These are phyloP conservation scores for Euphrasia arctica DNA, from an alignment of 305 asterid genomes.

Conservation along the genomic window DNA sequence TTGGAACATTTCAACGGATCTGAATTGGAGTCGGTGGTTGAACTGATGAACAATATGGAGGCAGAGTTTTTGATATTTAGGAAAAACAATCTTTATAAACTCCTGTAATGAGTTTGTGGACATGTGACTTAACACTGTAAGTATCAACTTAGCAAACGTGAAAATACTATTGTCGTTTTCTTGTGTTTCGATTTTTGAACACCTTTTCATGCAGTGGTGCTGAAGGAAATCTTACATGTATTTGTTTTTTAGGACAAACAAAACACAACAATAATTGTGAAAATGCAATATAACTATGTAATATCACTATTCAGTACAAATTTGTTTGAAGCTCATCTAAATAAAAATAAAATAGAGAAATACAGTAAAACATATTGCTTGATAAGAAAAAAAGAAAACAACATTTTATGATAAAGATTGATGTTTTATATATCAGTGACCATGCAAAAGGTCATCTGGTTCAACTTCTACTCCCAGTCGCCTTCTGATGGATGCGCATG, in stretches of 20 bases:
- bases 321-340: not conserved
- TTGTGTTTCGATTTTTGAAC: not conserved
- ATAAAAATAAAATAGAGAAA: not conserved
- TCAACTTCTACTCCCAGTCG: conserved; percentile 49
- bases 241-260: not conserved
- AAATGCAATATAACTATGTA: not conserved
- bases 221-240: no score
- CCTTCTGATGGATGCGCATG: conserved; percentile 47
- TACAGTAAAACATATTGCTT: not conserved
- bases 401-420: not conserved
- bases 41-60: conserved; percentile 57
- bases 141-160: conserved; percentile 16
- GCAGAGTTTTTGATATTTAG: conserved; percentile 68
- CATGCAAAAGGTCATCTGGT: conserved; percentile 62
- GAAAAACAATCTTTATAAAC: conserved; percentile 54
- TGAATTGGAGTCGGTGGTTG: conserved; percentile 41
- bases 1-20: conserved; percentile 73
- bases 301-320: not conserved
- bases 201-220: not conserved
- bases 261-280: not conserved
- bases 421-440: conserved; percentile 29
- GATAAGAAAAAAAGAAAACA: not conserved
- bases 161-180: not conserved
- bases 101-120: conserved; percentile 41
- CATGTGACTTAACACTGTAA: conserved; percentile 23